Conservation (phyloP, 2,329 filamentous ascomycete genomes). For the Fusarium annulatum region DNA sequence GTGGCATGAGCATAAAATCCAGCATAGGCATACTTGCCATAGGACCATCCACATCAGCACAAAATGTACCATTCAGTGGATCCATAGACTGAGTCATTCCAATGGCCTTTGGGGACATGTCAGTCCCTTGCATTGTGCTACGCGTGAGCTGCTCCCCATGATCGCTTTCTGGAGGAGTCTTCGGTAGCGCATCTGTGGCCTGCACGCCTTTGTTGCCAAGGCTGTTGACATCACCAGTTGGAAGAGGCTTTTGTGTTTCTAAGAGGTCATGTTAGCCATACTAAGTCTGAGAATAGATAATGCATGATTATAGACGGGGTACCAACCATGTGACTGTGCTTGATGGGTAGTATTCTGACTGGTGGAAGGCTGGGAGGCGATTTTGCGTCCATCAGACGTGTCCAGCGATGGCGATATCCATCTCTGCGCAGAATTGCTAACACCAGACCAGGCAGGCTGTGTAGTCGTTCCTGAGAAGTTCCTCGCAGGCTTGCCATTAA, state of each 20-base stretch:
- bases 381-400: background rate
- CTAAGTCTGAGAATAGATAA: too few relatives aligned
- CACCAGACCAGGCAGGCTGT: background rate
- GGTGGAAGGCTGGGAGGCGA: too few relatives aligned
- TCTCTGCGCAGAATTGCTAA: background rate
- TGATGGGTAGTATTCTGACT: too few relatives aligned
- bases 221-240: rapidly evolving
- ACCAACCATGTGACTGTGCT: background rate
- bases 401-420: background rate
- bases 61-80: background rate
- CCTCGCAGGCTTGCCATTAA: background rate
- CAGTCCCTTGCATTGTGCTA: background rate
- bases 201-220: background rate
- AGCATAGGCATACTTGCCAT: background rate
- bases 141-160: background rate
- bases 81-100: background rate
- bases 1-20: background rate
- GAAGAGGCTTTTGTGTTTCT: too few relatives aligned
- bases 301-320: background rate
- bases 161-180: background rate
- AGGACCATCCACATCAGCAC: background rate
- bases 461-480: background rate
- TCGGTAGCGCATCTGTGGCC: background rate
- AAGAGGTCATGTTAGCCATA: too few relatives aligned
- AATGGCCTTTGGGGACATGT: background rate